Evolutionary conservation across 2,329 filamentous ascomycete species (phyloP).

Genomic region (Clarireedia monteithiana): DNA sequence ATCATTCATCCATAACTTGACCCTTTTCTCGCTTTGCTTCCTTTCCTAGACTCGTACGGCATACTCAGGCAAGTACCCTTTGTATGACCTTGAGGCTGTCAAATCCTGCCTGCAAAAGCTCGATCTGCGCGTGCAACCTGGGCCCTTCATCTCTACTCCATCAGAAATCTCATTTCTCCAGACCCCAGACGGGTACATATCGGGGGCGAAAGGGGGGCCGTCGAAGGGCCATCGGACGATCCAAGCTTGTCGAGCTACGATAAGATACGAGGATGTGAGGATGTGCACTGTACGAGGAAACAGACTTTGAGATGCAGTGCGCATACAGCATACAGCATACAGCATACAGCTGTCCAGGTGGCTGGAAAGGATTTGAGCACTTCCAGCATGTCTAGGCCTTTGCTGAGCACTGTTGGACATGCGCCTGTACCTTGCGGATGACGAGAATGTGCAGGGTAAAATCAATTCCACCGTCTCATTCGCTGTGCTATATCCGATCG

Average conservation of each 20-base stretch:
- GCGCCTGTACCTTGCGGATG: constrained; percentile 3
- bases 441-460: not conserved
- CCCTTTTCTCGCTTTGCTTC: no score
- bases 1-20: no score
- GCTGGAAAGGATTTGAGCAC: not conserved
- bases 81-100: not conserved
- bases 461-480: not conserved
- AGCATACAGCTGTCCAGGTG: constrained; percentile 1
- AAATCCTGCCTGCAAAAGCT: not conserved
- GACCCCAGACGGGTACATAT: constrained; percentile 10
- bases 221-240: not conserved
- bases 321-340: not conserved
- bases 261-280: not conserved
- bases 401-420: not conserved
- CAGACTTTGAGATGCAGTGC: not conserved
- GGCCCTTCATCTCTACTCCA: constrained; percentile 1
- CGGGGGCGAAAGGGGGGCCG: not conserved
- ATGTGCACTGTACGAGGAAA: not conserved
- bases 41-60: no score
- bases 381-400: not conserved
- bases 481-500: not conserved
- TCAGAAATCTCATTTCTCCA: constrained; percentile 2
- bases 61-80: not conserved
- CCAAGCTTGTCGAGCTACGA: constrained; percentile 3
- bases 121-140: not conserved